phyloP scores from a whole-genome alignment of 1,284 basidiomycete genomes.

The Coriolopsis trogii region DNA sequence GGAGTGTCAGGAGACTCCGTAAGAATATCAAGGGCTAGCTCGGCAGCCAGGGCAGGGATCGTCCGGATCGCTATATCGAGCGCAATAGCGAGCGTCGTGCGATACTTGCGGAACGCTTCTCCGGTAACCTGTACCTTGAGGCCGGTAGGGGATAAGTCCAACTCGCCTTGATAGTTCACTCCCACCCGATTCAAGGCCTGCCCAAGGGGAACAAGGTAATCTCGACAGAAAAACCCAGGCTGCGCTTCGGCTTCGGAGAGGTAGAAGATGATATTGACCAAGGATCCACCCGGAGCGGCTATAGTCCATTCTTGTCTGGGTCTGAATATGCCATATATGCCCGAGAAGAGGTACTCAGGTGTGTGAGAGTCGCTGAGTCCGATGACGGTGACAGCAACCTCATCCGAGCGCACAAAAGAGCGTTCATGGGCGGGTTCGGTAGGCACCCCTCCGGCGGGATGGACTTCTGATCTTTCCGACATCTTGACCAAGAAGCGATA shows the following conservation, averaged over 20 bases:
- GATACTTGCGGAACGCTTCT: constrained; percentile 1
- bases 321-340: constrained; percentile 10
- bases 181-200: constrained; percentile 6
- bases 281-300: background rate
- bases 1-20: background rate
- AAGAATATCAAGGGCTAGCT: constrained; percentile 19
- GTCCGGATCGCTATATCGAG: constrained; percentile 11
- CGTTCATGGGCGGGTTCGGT: constrained; percentile 17
- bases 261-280: constrained; percentile 11
- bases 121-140: background rate
- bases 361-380: constrained; percentile 3
- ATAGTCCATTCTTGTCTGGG: constrained; percentile 7
- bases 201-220: constrained; percentile 4
- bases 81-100: background rate
- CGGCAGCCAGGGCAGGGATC: constrained; percentile 14
- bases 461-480: background rate
- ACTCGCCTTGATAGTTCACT: constrained; percentile 16
- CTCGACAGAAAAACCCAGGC: constrained; percentile 7
- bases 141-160: background rate
- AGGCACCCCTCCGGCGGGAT: no score
- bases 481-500: background rate
- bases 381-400: constrained; percentile 14
- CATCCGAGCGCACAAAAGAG: constrained; percentile 7
- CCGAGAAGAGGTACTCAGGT: constrained; percentile 13
- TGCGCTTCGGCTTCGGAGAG: background rate